phyloP scores from a whole-genome alignment of 179 eudicot genomes.

The Sideroxylon spinosum region DNA sequence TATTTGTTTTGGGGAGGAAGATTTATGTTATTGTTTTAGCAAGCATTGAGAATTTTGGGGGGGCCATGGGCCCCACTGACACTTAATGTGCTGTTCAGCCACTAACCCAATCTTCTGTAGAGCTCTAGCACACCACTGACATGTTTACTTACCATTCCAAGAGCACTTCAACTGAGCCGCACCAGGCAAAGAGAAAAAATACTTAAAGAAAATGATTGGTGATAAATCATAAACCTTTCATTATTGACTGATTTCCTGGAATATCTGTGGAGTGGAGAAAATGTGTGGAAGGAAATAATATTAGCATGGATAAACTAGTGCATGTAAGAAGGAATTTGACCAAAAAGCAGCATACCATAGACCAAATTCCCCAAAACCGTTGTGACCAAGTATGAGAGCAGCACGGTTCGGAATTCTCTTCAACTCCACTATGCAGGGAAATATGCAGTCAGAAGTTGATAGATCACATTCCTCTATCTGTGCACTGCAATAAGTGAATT shows the following conservation, averaged over 20 bases:
- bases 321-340: constrained; percentile 18
- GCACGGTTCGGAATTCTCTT: constrained; percentile 63
- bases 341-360: constrained; percentile 61
- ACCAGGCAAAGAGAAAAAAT: background rate
- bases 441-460: constrained; percentile 59
- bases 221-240: background rate
- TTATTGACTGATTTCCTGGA: background rate
- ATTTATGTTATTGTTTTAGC: too few species aligned
- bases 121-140: too few species aligned
- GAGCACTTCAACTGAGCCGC: too few species aligned
- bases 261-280: background rate
- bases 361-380: constrained; percentile 83
- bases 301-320: background rate
- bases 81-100: too few species aligned
- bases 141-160: too few species aligned
- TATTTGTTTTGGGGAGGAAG: too few species aligned
- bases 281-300: background rate
- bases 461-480: constrained; percentile 49
- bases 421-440: constrained; percentile 65
- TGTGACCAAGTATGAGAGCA: constrained; percentile 73
- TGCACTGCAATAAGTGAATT: constrained; percentile 44
- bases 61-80: too few species aligned
- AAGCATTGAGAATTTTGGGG: too few species aligned
- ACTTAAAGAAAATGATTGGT: background rate
- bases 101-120: too few species aligned